These are phyloP conservation scores for Tubosaeta brunneosetosa DNA, from an alignment of 768 basidiomycete genomes.

Conservation along the genomic window DNA sequence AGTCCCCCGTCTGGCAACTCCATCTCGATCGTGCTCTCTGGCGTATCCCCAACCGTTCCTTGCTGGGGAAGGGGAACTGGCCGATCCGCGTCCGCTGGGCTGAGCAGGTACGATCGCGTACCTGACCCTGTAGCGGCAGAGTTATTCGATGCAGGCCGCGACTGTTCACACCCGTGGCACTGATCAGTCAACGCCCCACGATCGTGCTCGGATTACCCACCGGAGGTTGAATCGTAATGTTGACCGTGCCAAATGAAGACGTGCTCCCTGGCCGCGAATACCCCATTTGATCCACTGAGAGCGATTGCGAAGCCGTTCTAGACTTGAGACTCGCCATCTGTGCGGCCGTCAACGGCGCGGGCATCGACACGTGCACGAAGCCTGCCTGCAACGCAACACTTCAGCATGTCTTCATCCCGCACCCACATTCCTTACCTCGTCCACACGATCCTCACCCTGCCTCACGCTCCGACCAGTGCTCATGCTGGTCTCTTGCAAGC, in stretches of 20 bases:
- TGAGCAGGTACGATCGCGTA: constrained; percentile 30
- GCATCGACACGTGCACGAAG: constrained; percentile 35
- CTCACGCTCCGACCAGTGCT: constrained; percentile 25
- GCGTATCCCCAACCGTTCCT: constrained; percentile 1
- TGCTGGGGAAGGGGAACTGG: constrained; percentile 29
- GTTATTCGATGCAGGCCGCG: constrained; percentile 36
- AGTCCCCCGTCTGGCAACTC: constrained; percentile 25
- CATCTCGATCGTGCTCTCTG: constrained; percentile 20
- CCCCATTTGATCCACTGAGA: constrained; percentile 21
- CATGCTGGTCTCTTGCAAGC: constrained; percentile 30
- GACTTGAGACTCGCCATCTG: constrained; percentile 22
- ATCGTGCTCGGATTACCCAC: constrained; percentile 14
- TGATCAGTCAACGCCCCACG: constrained; percentile 2
- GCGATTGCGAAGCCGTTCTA: constrained; percentile 14
- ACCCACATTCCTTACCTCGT: constrained; percentile 27
- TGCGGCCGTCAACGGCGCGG: constrained; percentile 22
- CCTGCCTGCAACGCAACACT: constrained; percentile 18
- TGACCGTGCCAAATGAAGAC: constrained; percentile 29
- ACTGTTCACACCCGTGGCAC: constrained; percentile 21
- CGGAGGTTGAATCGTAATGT: constrained; percentile 32
- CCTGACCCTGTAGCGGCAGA: constrained; percentile 26
- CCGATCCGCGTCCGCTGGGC: constrained; percentile 39
- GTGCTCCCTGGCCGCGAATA: constrained; percentile 26
- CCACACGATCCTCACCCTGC: constrained; percentile 33
- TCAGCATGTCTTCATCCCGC: constrained; percentile 10